phyloP scores from a whole-genome alignment of 75 land plant genomes.

The Ceratopteris richardii region DNA sequence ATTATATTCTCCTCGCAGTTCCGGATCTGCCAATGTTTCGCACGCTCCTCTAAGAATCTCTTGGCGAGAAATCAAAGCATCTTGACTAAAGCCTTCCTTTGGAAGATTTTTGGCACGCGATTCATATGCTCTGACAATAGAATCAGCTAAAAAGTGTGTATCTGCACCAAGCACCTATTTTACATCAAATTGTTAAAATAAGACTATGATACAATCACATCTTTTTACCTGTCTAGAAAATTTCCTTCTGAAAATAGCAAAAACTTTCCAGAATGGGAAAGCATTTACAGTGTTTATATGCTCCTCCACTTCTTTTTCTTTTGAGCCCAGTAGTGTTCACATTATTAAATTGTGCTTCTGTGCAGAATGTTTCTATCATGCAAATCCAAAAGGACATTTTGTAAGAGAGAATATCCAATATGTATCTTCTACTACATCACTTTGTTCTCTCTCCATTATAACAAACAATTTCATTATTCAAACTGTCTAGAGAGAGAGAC shows the following conservation, averaged over 20 bases:
- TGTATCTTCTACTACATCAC: no score
- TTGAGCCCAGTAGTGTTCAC: no score
- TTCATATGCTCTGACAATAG: constrained; percentile 66
- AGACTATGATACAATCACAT: not conserved
- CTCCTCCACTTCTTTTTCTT: no score
- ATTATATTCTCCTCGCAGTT: constrained; percentile 57
- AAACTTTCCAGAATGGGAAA: no score
- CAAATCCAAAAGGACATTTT: no score
- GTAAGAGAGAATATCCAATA: no score
- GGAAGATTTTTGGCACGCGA: constrained; percentile 67
- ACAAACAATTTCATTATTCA: no score
- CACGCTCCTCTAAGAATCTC: constrained; percentile 78
- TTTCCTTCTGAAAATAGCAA: not conserved
- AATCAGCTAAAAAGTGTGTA: constrained; percentile 66
- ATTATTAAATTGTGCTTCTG: no score
- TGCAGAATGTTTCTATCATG: no score
- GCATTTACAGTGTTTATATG: no score
- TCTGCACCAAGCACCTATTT: constrained; percentile 75
- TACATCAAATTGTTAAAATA: not conserved
- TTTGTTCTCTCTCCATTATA: no score
- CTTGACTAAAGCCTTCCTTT: constrained; percentile 63
- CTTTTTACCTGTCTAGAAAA: not conserved
- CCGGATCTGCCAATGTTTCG: constrained; percentile 58
- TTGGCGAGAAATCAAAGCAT: constrained; percentile 62
- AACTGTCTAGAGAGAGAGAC: no score